Base-by-base conservation (phyloP, 1,284 basidiomycete genomes). In the Malassezia cuniculi region DNA sequence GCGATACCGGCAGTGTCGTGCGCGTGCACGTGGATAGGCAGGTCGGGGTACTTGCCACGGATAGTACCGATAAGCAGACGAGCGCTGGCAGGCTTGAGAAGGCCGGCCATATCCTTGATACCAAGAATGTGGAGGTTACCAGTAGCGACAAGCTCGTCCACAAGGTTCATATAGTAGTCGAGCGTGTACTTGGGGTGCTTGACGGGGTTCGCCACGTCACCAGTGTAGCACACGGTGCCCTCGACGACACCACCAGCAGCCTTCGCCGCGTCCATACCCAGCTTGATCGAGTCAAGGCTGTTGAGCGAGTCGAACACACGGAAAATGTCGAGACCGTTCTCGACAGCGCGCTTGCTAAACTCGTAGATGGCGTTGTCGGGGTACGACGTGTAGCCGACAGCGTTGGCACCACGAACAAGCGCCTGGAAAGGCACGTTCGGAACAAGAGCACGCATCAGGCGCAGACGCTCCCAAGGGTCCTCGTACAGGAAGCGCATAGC, bases 311-410 rank as follows among this genome's bases (percentile, higher is more conserved):
- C 93, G 60, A 99, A 99, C 41, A 99, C 87, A 69, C 93, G 79
- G 84, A 99, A 99, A 66, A 99, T 99, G 72, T 99, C 93, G 33
- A 97, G 77, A 69, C 93, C 93, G 56, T 90, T 93, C 73, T 97
- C 89, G 19, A 99, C 90, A 15, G 93, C 93, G 71, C 93, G 74
- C 48, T 68, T 67, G 43, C 65, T 69, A 54, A 71, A 71, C 55
- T 97, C 93, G 71, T 99, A 97, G 71, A 99, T 95, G 50, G 86
- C 89, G 63, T 99, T 99, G 71, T 99, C 93, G 21, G 93, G 90
- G 72, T 97, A 97, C 62, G 85, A 87, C 3, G 93, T 97, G 73
- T 97, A 99, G 28, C 93, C 93, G 50, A 99, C 93, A 55, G 90
- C 89, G 68, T 99, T 99, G 52, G 93, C 93, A 61, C 93, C 93